Evolutionary conservation across 2,329 filamentous ascomycete species (phyloP), one percentile per base, ranked within the genome.

Genomic region (Colletotrichum sidae): DNA sequence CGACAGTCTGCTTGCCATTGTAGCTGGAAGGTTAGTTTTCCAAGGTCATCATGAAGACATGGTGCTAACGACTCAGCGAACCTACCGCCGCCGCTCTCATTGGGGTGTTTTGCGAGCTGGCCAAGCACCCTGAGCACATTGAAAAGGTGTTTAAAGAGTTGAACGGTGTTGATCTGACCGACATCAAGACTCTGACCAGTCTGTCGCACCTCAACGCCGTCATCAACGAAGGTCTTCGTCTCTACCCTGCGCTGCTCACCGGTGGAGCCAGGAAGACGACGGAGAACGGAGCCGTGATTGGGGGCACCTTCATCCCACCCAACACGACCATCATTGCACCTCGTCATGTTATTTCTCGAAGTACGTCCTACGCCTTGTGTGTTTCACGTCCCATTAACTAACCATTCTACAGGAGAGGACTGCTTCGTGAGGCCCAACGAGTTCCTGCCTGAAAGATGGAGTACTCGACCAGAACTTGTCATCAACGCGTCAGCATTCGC

Each of bases 361-460:
- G 59, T 90, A 84, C 13, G 75, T 65, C 4, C 6, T 39, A 58
- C 38, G n/a, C 46, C 45, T 44, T 45, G 39, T 45, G 39, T n/a
- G 10, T 25, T 34, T 17, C 4, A 34, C 15, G 45, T 37, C 37
- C 38, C 9, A 42, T 17, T 51, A 25, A 65, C 33, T 33, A 10
- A 2, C 8, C 3, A 33, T 59, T 61, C 53, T 25, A 25, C 39
- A 72, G 72, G 69, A 34, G 73, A 64, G 37, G 71, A 74, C 47
- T 72, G 69, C 34, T 78, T 77, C 62, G 72, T 67, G 41, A 52
- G 55, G 2, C 68, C 71, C 7, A 59, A 67, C 1, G 72, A 77
- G 25, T 80, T 79, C 54, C 71, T 80, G 6, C 78, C 78, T 2
- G 77, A 80, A 56, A 70, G 78, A 34, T 80, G 77, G 76, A 77